phyloP scores from a whole-genome alignment of 139 green algal genomes.

The Ettlia oleoabundans region DNA sequence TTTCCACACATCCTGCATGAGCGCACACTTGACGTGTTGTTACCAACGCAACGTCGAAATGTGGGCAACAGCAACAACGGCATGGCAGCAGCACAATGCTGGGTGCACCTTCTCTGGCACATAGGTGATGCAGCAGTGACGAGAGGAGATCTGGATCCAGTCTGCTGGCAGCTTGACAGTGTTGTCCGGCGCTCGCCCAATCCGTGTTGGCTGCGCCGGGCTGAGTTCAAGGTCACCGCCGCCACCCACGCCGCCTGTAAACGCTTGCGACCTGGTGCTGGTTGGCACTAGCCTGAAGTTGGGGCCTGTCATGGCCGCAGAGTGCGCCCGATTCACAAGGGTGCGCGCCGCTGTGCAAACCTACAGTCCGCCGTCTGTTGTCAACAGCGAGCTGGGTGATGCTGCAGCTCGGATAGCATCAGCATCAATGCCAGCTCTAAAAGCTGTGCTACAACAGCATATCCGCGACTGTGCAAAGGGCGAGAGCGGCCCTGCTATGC shows the following conservation, averaged over 20 bases:
- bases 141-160: conserved; percentile 26
- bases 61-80: neutral
- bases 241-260: neutral
- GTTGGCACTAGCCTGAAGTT: neutral
- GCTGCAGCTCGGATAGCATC: too few species aligned
- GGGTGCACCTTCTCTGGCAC: neutral
- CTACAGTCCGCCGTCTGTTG: too few species aligned
- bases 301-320: neutral
- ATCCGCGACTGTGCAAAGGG: too few species aligned
- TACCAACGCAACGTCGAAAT: neutral
- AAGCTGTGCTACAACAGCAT: too few species aligned
- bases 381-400: too few species aligned
- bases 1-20: conserved; percentile 6
- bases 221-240: neutral
- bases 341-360: too few species aligned
- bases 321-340: too few species aligned
- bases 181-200: neutral
- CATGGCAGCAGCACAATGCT: too few species aligned
- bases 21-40: too few species aligned
- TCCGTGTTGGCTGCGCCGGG: neutral
- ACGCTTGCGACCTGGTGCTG: neutral
- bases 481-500: too few species aligned
- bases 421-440: too few species aligned
- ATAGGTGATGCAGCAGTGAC: neutral
- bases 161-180: conserved; percentile 9